Base-by-base conservation (phyloP, 768 basidiomycete species). In the Boletus subparvulus region DNA sequence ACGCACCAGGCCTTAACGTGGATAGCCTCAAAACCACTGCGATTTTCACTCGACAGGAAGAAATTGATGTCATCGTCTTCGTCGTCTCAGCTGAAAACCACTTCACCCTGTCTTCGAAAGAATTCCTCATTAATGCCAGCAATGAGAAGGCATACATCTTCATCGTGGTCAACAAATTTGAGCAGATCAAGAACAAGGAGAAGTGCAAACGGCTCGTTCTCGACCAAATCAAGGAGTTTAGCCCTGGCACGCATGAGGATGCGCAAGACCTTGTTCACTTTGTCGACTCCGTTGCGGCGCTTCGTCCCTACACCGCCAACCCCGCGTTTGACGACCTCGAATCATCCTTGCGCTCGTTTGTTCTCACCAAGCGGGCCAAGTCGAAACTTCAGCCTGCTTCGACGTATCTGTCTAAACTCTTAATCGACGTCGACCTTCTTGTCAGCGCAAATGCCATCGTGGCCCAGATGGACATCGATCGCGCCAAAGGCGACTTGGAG, bases 31-130 rank as follows among this genome's bases (percentile, higher is more conserved):
- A 96, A 76, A 99, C 97, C 1, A 99, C 96, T 4, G 92, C 93
- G 8, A 78, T 97, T 49, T 98, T 99, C 64, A 84, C 95, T 35
- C 90, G 94, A 17, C 97, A 98, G 72, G 90, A 95, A 68, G 95
- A 98, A 74, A 98, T 99, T 44, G 97, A 99, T 70, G 96, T 99
- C 24, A 85, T 99, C 55, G 96, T 99, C 54, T 99, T 98, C 71
- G 94, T 98, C 63, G 94, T 97, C 48, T 94, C 92, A 1, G 94
- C 97, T 4, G 95, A 97, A 77, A 98, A 99, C 73, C 96, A 98
- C 78, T 96, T 99, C 72, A 99, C 97, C 0, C 81, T 95, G 19
- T 96, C 94, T 5, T 90, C 94, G 14, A 92, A 89, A 69, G 94
- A 98, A 71, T 98, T 99, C 80, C 81, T 99, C 46, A 83, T 78